Conservation (phyloP, 2,329 filamentous ascomycete genomes). For the Mycogone perniciosa region DNA sequence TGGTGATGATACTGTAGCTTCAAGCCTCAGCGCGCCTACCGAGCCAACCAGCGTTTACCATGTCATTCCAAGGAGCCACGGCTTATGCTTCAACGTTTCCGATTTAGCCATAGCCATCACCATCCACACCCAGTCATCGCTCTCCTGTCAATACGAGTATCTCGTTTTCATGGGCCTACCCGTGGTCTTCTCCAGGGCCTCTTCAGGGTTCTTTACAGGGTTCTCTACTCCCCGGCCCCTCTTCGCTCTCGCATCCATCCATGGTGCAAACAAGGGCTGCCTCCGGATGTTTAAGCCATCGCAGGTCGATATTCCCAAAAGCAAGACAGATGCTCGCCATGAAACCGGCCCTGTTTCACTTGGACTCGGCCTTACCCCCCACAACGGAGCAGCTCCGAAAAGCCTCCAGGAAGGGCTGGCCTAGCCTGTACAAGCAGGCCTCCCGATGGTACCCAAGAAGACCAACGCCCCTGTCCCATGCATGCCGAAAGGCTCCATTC, state of each 20-base stretch:
- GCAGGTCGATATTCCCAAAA: not conserved
- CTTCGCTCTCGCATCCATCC: not conserved
- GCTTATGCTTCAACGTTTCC: too few species aligned
- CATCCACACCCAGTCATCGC: too few species aligned
- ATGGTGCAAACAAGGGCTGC: not conserved
- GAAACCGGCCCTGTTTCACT: conserved; percentile 16
- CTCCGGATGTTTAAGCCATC: not conserved
- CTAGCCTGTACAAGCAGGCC: conserved; percentile 6
- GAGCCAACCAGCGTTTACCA: too few species aligned
- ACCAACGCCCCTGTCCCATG: conserved; percentile 7
- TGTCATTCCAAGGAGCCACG: too few species aligned
- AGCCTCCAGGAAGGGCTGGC: not conserved
- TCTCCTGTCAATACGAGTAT: too few species aligned
- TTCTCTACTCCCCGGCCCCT: too few species aligned
- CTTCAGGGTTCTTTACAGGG: too few species aligned
- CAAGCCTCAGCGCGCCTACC: too few species aligned
- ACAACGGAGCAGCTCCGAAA: conserved; percentile 3
- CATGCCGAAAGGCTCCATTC: conserved; percentile 3
- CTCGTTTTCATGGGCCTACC: too few species aligned
- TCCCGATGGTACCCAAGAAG: conserved; percentile 3
- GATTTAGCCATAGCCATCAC: too few species aligned
- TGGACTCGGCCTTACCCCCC: conserved; percentile 5
- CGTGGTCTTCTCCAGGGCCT: too few species aligned
- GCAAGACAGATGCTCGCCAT: conserved; percentile 4
- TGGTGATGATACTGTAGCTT: too few species aligned